phyloP scores from a whole-genome alignment of 345 rosid species.

The Barbarea vulgaris region DNA sequence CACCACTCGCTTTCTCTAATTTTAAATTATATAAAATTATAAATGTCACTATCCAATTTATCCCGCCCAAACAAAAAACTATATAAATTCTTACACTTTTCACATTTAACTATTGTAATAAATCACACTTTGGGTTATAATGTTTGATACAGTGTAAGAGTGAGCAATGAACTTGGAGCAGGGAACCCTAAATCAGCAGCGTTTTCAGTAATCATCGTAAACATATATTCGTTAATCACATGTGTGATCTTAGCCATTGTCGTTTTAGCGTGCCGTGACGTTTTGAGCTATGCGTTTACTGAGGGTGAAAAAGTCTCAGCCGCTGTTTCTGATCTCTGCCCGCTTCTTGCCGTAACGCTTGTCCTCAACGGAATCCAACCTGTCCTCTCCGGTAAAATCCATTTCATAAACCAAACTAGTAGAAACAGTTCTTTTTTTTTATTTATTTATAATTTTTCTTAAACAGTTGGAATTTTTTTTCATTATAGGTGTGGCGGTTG shows the following conservation, averaged over 20 bases:
- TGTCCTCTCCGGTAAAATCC: slow-evolving; percentile 59
- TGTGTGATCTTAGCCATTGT: slow-evolving; percentile 43
- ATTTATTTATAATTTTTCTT: neutral
- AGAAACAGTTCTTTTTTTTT: neutral
- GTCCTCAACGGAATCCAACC: slow-evolving; percentile 75
- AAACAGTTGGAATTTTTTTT: neutral
- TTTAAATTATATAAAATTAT: neutral
- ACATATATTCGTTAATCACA: slow-evolving; percentile 47
- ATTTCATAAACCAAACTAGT: too few species aligned
- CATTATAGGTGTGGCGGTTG: slow-evolving; percentile 68
- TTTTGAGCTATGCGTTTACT: slow-evolving; percentile 66
- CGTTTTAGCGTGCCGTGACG: slow-evolving; percentile 45
- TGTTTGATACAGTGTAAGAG: slow-evolving; percentile 62
- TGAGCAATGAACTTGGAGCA: slow-evolving; percentile 82
- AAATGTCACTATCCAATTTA: neutral
- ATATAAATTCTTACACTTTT: neutral
- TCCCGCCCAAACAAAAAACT: neutral
- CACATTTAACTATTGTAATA: neutral
- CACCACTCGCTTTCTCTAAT: neutral
- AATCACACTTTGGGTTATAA: neutral
- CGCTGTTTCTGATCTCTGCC: slow-evolving; percentile 72
- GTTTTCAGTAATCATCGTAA: slow-evolving; percentile 62
- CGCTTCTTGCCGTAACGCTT: slow-evolving; percentile 63
- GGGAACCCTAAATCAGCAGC: slow-evolving; percentile 69
- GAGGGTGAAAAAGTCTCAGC: slow-evolving; percentile 60